Evolutionary conservation across 441 rosid genomes (phyloP).

Genomic region (Populus hybrid): DNA sequence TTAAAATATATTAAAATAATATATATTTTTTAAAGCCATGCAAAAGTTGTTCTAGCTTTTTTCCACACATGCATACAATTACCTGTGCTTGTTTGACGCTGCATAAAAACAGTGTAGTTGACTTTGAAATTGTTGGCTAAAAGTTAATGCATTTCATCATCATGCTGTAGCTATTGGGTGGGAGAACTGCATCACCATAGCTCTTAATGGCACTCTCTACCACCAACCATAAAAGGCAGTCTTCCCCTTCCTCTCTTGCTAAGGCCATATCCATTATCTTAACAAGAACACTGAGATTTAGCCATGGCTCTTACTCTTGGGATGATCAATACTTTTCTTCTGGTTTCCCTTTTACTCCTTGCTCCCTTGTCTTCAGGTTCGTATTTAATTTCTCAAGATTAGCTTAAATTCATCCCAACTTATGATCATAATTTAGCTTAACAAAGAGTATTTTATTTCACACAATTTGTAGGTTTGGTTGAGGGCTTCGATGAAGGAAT

Average conservation of each 20-base stretch:
- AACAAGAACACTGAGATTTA: neutral
- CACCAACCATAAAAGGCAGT: constrained; percentile 25
- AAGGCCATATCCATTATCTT: neutral
- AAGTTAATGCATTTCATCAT: constrained; percentile 34
- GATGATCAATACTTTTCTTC: constrained; percentile 40
- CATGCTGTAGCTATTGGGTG: constrained; percentile 38
- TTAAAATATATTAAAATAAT: too few relatives aligned
- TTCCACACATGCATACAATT: constrained; percentile 18
- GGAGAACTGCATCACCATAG: constrained; percentile 27
- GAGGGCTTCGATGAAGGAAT: constrained; percentile 24
- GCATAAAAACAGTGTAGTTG: constrained; percentile 28
- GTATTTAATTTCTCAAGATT: neutral
- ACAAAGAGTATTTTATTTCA: neutral
- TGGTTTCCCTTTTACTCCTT: constrained; percentile 35
- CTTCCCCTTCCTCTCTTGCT: constrained; percentile 4
- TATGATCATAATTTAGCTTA: neutral
- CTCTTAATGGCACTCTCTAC: constrained; percentile 1
- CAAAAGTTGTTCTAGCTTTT: constrained; percentile 6
- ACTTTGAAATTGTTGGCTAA: constrained; percentile 30
- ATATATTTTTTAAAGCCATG: constrained; percentile 21
- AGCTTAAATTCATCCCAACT: neutral
- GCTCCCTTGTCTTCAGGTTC: constrained; percentile 36
- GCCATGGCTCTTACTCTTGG: constrained; percentile 28
- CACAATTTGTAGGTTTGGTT: constrained; percentile 22
- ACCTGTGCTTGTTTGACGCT: neutral